Percentiles rank a stretch among this genome's conserved stretches.
These are phyloP conservation scores for Boletus nobilissimus DNA, from an alignment of 1,284 basidiomycete species.

Conservation along the genomic window DNA sequence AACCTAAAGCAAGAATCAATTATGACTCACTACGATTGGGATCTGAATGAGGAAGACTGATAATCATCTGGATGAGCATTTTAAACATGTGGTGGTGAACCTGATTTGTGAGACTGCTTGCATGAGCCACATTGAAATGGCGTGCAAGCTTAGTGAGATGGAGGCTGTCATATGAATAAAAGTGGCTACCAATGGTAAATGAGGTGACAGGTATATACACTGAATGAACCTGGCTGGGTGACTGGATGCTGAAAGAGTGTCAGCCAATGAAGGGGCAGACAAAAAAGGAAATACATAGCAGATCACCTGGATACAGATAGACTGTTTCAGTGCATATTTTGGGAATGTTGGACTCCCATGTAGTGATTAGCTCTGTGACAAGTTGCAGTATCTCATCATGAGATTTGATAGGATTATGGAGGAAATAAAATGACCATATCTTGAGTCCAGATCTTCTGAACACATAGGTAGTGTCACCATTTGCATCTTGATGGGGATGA, in stretches of 20 bases:
- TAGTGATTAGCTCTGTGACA: not conserved
- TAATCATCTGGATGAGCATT: not conserved
- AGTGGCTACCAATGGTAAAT: not conserved
- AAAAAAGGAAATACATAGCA: not conserved
- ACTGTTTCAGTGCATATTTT: not conserved
- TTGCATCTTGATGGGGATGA: not conserved
- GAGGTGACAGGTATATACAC: not conserved
- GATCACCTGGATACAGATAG: not conserved
- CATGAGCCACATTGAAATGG: not conserved
- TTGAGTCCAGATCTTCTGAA: not conserved
- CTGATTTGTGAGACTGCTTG: not conserved
- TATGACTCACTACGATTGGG: not conserved
- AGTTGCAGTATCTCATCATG: not conserved
- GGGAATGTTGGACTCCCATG: not conserved
- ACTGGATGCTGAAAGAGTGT: not conserved
- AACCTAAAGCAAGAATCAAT: not conserved
- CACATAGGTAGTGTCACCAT: not conserved
- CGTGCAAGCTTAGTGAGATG: not conserved
- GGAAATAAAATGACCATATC: not conserved
- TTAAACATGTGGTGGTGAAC: not conserved
- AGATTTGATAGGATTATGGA: not conserved
- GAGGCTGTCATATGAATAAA: conserved; percentile 1
- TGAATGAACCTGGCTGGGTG: not conserved
- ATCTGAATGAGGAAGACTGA: not conserved
- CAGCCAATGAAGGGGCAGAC: not conserved